These are phyloP conservation scores for Przewalskia tangutica DNA, from an alignment of 257 asterid species.

Conservation along the genomic window DNA sequence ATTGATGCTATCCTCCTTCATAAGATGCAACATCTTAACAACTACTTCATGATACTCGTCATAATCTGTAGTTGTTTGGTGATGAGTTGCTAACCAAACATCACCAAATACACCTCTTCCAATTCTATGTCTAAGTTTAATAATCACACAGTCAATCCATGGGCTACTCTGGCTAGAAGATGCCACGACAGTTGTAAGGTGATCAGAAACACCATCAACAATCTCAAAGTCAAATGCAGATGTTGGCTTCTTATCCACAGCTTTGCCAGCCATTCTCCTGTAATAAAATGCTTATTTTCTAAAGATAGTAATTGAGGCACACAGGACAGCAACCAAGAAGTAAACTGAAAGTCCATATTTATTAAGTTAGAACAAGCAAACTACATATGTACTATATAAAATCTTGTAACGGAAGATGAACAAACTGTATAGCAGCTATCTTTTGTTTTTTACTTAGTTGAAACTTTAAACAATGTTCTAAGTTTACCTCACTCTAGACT, in stretches of 20 bases:
- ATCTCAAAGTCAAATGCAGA: constrained; percentile 62
- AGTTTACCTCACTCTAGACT: background rate
- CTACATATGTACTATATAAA: background rate
- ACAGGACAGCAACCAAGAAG: background rate
- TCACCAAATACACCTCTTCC: constrained; percentile 88
- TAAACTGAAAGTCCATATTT: background rate
- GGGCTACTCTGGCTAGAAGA: constrained; percentile 35
- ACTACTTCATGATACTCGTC: constrained; percentile 80
- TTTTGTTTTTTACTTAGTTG: background rate
- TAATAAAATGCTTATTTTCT: background rate
- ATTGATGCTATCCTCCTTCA: constrained; percentile 41
- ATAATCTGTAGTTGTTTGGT: constrained; percentile 40
- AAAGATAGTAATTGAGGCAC: background rate
- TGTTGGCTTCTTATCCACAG: constrained; percentile 26
- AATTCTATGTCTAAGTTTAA: constrained; percentile 70
- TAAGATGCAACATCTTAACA: constrained; percentile 61
- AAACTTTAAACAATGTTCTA: background rate
- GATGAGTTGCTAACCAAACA: constrained; percentile 80
- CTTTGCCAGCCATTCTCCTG: constrained; percentile 64
- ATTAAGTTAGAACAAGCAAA: background rate
- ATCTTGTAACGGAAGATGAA: background rate
- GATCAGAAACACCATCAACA: constrained; percentile 54
- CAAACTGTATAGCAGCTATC: background rate
- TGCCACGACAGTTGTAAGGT: constrained; percentile 22
- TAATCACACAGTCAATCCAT: constrained; percentile 59